These are phyloP conservation scores for Cryphonectria japonica DNA, from an alignment of 2,329 filamentous ascomycete species.

Conservation along the genomic window DNA sequence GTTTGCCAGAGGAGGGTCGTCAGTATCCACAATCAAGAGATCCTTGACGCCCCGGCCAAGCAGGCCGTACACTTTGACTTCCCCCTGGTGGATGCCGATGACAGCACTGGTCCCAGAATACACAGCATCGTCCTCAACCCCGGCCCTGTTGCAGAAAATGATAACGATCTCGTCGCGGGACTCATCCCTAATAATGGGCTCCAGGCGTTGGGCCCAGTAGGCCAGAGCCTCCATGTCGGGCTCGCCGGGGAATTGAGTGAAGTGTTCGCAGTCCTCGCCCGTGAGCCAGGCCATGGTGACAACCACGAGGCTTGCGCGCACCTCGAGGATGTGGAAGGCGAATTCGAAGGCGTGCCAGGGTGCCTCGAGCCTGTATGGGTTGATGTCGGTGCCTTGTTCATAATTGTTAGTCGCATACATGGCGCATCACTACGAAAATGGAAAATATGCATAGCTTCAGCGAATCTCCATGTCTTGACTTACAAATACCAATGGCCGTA, in stretches of 20 bases:
- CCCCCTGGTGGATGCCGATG: slow-evolving; percentile 59
- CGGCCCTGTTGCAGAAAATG: slow-evolving; percentile 65
- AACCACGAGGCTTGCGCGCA: slow-evolving; percentile 64
- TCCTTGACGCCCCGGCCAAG: slow-evolving; percentile 65
- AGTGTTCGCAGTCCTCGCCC: slow-evolving; percentile 47
- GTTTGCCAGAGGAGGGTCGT: slow-evolving; percentile 39
- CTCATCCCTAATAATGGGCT: slow-evolving; percentile 54
- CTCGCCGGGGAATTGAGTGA: slow-evolving; percentile 45
- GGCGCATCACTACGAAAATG: not conserved
- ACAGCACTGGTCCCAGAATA: slow-evolving; percentile 69
- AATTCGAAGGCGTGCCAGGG: slow-evolving; percentile 55
- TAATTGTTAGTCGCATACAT: not conserved
- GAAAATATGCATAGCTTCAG: no score
- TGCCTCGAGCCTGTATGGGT: slow-evolving; percentile 57
- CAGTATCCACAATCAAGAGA: slow-evolving; percentile 62
- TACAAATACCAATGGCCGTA: slow-evolving; percentile 63
- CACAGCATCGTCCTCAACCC: slow-evolving; percentile 58
- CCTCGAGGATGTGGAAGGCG: slow-evolving; percentile 60
- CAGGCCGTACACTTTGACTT: slow-evolving; percentile 63
- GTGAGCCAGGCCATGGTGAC: slow-evolving; percentile 78
- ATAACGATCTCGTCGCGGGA: slow-evolving; percentile 57
- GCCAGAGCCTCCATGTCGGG: slow-evolving; percentile 66
- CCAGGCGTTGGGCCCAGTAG: slow-evolving; percentile 67
- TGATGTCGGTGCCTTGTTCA: slow-evolving; percentile 60
- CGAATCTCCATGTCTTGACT: slow-evolving; percentile 32